Evolutionary conservation across 352 stramenopile species (phyloP), one percentile per base, ranked within the genome.

Genomic region (Globisporangium perplexum): DNA sequence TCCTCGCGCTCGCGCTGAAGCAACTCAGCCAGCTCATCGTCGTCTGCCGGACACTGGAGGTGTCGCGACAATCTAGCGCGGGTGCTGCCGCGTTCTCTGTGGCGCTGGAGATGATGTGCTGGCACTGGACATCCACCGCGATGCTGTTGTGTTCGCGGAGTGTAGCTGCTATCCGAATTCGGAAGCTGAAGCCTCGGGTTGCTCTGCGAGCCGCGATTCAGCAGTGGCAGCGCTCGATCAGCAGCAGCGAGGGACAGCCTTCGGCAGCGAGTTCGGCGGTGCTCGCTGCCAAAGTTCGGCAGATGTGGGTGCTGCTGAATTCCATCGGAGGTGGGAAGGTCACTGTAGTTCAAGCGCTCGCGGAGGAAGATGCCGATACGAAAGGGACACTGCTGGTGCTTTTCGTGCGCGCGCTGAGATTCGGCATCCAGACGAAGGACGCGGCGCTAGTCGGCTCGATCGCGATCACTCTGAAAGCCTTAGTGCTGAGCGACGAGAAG

Each of bases 81-180:
- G 8, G 15, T 18, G 14, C 11, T 39, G 33, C 33, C 18, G 4
- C 11, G 4, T 39, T 22, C 23, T 36, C 22, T 39, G 59, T 30
- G 33, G 53, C 43, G 8, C 6, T 75, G 6, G 56, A 70, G 22
- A 66, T 76, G 54, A 17, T 88, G 1, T 65, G 59, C n/a, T 91
- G 81, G 81, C 77, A 91, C 47, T 91, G 77, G 81, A 73, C 68
- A 15, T 55, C 66, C 26, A 66, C 62, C 1, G 68, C 57, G 10
- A 50, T 74, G 58, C 60, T 84, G 41, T 23, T 89, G 53, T 88
- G 77, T 54, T 63, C 70, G 4, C 72, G 81, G 17, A 77, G 66
- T 42, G 57, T 71, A 10, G 43, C 23, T 38, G 59, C 63, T 1
- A 56, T 69, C n/a, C 30, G 47, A 2, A 59, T 71, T 18, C 59